Base-by-base conservation (phyloP, 192 early-diverging fungal species). In the Dissophora ornata region DNA sequence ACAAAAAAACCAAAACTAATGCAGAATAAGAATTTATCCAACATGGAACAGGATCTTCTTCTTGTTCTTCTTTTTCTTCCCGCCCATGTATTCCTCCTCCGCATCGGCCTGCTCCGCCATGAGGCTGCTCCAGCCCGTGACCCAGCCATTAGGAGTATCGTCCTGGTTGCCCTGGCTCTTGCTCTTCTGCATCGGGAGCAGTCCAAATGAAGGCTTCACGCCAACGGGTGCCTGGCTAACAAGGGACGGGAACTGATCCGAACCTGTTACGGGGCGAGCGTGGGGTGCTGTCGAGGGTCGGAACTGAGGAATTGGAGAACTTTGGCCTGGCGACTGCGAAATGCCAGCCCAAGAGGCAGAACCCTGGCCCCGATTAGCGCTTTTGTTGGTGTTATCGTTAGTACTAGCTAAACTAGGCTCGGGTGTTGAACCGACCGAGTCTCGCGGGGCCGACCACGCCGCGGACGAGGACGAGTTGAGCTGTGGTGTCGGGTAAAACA, bases 11-110 rank as follows among this genome's bases (percentile, higher is more conserved):
- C n/a, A n/a, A 52, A 52, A 24, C 10, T 4, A 52, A 22, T 25
- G 28, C 28, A 29, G 13, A 12, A 5, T 9, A 38, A n/a, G n/a
- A 9, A n/a, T n/a, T 59, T 82, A 75, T 47, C 90, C 90, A 47
- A 91, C 83, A 54, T 85, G 82, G 69, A 91, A 89, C 29, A 91
- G 78, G 29, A 91, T 84, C 56, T 86, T 84, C 67, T 91, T 91
- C 58, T 79, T 79, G 57, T 87, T 82, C 78, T 84, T 88, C 63
- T 84, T 86, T 44, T 85, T 83, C 74, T 89, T 90, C 42, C 91
- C 90, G 18, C 79, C 69, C 34, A 80, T 65, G 8, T 55, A 40
- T 19, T 59, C 66, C 5, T 65, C 63, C 52, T 75, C 71, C 9
- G 16, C 26, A 16, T 74, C 58, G 21, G 68, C 81, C 34, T 80